Evolutionary conservation across 495 filamentous ascomycete species (phyloP).

Genomic region (Thozetella sp.): DNA sequence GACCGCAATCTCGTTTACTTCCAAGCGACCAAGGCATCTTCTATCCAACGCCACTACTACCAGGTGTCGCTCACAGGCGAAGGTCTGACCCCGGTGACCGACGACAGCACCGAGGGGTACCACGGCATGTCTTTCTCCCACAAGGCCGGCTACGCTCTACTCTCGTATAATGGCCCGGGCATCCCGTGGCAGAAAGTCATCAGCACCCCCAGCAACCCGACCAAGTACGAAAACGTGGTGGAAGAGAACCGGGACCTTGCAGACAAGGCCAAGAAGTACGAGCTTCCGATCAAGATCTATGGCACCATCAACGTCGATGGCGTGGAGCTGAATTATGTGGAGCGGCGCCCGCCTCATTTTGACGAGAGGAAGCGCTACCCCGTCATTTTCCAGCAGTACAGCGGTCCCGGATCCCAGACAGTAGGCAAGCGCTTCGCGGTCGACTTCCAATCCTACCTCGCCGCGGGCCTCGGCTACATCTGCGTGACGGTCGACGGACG

Average conservation of each 20-base stretch:
- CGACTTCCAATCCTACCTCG: constrained; percentile 90
- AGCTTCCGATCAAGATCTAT: constrained; percentile 84
- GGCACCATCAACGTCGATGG: constrained; percentile 74
- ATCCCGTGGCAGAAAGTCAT: constrained; percentile 93
- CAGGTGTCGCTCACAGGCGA: constrained; percentile 81
- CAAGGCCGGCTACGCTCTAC: constrained; percentile 75
- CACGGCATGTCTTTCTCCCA: constrained; percentile 86
- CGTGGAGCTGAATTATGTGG: constrained; percentile 81
- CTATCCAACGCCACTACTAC: constrained; percentile 90
- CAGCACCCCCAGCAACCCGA: constrained; percentile 71
- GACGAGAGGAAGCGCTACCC: constrained; percentile 84
- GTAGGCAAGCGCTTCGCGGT: constrained; percentile 82
- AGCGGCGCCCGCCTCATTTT: constrained; percentile 90
- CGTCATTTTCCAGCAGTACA: constrained; percentile 91
- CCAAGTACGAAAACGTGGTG: constrained; percentile 65
- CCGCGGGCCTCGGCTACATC: constrained; percentile 86
- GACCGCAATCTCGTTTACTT: constrained; percentile 87
- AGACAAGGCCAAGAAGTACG: constrained; percentile 69
- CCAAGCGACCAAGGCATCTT: constrained; percentile 80
- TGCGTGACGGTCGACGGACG: constrained; percentile 94
- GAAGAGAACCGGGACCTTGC: constrained; percentile 76
- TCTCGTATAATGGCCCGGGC: constrained; percentile 80
- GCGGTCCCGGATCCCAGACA: constrained; percentile 84
- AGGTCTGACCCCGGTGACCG: constrained; percentile 68
- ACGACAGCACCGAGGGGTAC: constrained; percentile 78